Evolutionary conservation across 495 filamentous ascomycete genomes (phyloP).

Genomic region (Aspergillus avenaceus): DNA sequence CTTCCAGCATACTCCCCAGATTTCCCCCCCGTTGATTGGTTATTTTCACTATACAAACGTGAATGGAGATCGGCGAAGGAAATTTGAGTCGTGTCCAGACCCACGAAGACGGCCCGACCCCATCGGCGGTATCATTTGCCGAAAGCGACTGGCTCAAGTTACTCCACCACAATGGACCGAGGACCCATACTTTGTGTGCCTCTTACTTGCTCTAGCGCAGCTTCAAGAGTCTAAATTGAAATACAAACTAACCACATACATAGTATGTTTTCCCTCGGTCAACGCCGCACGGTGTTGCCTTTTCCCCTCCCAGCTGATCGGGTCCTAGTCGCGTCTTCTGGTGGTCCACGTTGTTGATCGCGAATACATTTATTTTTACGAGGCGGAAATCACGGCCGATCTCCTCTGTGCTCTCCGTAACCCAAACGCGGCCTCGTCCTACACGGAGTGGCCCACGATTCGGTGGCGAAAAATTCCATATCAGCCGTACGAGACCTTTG

Average conservation of each 20-base stretch:
- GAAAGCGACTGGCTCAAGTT: constrained; percentile 3
- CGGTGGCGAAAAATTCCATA: background rate
- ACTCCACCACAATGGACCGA: constrained; percentile 17
- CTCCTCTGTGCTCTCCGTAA: background rate
- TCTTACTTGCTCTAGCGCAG: constrained; percentile 20
- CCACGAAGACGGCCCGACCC: background rate
- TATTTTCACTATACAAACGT: constrained; percentile 14
- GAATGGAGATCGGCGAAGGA: background rate
- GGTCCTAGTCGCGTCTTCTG: too few relatives aligned
- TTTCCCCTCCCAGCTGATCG: too few relatives aligned
- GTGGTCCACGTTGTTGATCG: too few relatives aligned
- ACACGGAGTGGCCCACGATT: background rate
- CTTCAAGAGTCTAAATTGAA: too few relatives aligned
- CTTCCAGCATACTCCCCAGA: background rate
- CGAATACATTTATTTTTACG: background rate
- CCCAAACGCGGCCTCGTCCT: background rate
- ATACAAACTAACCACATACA: too few relatives aligned
- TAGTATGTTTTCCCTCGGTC: too few relatives aligned
- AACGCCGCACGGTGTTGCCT: too few relatives aligned
- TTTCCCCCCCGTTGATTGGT: constrained; percentile 6
- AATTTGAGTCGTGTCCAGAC: background rate
- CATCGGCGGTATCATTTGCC: background rate
- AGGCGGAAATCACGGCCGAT: background rate
- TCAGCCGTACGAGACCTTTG: background rate
- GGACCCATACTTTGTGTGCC: constrained; percentile 20